Conservation (phyloP, 768 basidiomycete species). For the Lactarius pseudohatsudake region DNA sequence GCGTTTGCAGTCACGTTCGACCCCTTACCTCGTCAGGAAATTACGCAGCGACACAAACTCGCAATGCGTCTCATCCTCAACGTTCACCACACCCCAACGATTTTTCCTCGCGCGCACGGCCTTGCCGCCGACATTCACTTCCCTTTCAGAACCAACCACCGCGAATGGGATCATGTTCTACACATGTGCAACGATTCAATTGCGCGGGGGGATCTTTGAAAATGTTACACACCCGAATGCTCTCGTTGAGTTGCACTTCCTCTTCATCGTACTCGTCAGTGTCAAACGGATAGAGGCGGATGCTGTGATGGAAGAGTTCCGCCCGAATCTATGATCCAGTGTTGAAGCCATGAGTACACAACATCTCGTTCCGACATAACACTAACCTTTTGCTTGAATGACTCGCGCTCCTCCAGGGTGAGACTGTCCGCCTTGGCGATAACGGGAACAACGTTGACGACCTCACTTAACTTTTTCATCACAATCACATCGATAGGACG, state of each 20-base stretch:
- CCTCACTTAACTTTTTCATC: slow-evolving; percentile 98
- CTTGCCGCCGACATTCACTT: slow-evolving; percentile 94
- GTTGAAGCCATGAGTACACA: neutral
- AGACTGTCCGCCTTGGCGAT: slow-evolving; percentile 97
- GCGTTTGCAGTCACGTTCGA: slow-evolving; percentile 5
- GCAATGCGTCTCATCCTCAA: slow-evolving; percentile 95
- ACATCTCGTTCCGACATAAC: slow-evolving; percentile 11
- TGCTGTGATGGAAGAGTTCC: slow-evolving; percentile 87
- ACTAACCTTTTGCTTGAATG: slow-evolving; percentile 87
- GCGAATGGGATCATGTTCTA: slow-evolving; percentile 96
- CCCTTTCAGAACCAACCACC: slow-evolving; percentile 94
- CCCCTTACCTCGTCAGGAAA: slow-evolving; percentile 82
- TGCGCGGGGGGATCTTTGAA: neutral
- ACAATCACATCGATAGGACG: slow-evolving; percentile 97
- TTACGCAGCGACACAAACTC: slow-evolving; percentile 97
- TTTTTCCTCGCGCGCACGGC: slow-evolving; percentile 95
- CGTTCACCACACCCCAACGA: slow-evolving; percentile 98
- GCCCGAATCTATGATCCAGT: slow-evolving; percentile 73
- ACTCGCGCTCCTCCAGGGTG: slow-evolving; percentile 88
- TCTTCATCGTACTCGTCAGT: slow-evolving; percentile 94
- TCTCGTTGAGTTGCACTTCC: slow-evolving; percentile 85
- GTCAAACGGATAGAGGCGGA: slow-evolving; percentile 95
- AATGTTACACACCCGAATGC: slow-evolving; percentile 69
- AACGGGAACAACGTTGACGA: slow-evolving; percentile 99
- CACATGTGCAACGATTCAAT: neutral